Base-by-base conservation (phyloP, 345 rosid genomes). In the Isatis tinctoria region DNA sequence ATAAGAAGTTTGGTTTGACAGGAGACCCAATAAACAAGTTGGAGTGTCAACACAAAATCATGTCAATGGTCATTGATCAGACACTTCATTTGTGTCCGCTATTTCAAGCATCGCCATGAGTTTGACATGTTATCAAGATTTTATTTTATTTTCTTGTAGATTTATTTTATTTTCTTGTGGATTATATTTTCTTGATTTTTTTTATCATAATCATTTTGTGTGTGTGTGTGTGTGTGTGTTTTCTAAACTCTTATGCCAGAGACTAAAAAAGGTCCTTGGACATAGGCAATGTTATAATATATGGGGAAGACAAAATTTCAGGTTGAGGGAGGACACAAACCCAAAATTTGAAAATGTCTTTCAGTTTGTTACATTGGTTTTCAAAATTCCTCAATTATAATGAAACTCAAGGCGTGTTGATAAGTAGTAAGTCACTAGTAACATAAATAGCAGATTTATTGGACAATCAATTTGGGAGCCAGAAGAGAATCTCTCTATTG, bases 1-100 rank as follows among this genome's bases (percentile, higher is more conserved):
- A 13, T 26, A 57, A 60, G 60, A 48, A 58, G 44, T 63, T 74
- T 66, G 66, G 78, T 74, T 74, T 16, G 72, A 74, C 65, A 20
- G 33, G 44, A 8, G 72, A 74, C 60, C 41, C 61, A 37, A 45
- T 17, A 30, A 37, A 47, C 27, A 10, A 47, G 67, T 74, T 74
- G 68, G 53, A 67, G 73, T 74, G 73, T 67, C 54, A 60, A 48
- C 61, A 59, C 73, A 66, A 64, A 58, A 35, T 48, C 44, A 56
- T 44, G 37, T 37, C 24, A 8, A 65, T 65, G 77, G 35, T 44
- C 44, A 59, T 36, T 59, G 64, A 59, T 43, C 39, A 5, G 32
- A 26, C 66, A 57, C 22, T 48, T 60, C 67, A 60, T 17, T 60
- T 48, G 59, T 60, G 67, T 49, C 53, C 10, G 33, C 28, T 36